Evolutionary conservation across 805 yeast species (phyloP), one percentile per base, ranked within the genome.

Genomic region (Kazachstania africana): DNA sequence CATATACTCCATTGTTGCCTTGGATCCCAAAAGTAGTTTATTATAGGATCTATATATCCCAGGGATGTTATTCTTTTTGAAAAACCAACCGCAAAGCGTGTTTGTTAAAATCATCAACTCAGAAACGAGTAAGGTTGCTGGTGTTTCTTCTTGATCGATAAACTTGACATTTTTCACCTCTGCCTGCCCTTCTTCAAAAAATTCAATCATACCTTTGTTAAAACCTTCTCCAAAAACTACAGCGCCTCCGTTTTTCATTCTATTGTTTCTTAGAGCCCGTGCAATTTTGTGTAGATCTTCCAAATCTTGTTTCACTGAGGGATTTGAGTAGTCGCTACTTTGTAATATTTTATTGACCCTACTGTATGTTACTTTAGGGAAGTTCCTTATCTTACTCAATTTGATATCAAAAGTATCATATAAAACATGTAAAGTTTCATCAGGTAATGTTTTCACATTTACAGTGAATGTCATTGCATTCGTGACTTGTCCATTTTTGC

Each of bases 61-160:
- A 2, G 78, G 74, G 8, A 74, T 64, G 0, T 56, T 43, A 25
- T 68, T 55, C 4, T 50, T 40, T 2, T 39, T 26, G 12, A 77
- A 68, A 42, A 62, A 66, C 2, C 51, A 36, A 1, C 79, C 79
- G 2, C 74, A 63, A 3, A 76, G 55, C n/a, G 66, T 58, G 49
- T 84, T 85, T 1, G 91, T 84, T 27, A 71, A 57, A 16, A 87
- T 68, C 98, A 88, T 88, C 29, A 80, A 52, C 49, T 88, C 94
- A 1, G 88, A 68, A 2, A 88, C 96, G 16, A 88, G 60, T 2
- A 62, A 45, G 24, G 71, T 73, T 0, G 94, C 75, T 22, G 62
- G 57, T 0, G 73, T 49, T 12, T 48, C 48, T n/a, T 17, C 23
- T 20, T 45, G 47, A 21, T 50, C 46, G 14, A 40, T 43, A 26